Percentiles rank a stretch among this genome's conserved stretches.
These are phyloP conservation scores for Macrolepiota dolichaula DNA, from an alignment of 768 basidiomycete species.

Conservation along the genomic window DNA sequence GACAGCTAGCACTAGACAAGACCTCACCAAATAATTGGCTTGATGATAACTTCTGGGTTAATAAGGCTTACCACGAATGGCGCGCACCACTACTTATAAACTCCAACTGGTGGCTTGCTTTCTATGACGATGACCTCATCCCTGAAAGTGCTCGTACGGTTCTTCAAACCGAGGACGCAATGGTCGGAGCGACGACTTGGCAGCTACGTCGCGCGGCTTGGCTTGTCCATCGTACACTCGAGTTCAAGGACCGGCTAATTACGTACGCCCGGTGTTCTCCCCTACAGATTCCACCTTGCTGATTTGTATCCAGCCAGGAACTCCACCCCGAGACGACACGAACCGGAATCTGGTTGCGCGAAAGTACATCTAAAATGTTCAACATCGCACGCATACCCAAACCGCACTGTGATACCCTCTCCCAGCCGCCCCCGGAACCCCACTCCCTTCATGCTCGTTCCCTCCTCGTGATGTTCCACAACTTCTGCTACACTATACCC, in stretches of 20 bases:
- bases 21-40: conserved; percentile 90
- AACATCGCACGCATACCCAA: conserved; percentile 76
- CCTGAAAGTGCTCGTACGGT: conserved; percentile 37
- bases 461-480: conserved; percentile 67
- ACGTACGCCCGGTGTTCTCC: conserved; percentile 41
- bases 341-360: conserved; percentile 67
- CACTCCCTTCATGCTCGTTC: conserved; percentile 46
- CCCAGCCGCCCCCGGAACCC: conserved; percentile 39
- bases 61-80: conserved; percentile 86
- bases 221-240: conserved; percentile 67
- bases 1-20: conserved; percentile 65
- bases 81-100: conserved; percentile 81
- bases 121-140: conserved; percentile 67
- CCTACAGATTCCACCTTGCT: neutral
- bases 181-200: conserved; percentile 63
- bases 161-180: neutral
- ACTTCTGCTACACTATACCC: conserved; percentile 77
- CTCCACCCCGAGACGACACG: conserved; percentile 68
- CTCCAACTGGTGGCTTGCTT: conserved; percentile 96
- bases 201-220: conserved; percentile 85
- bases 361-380: conserved; percentile 61
- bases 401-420: conserved; percentile 59
- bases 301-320: conserved; percentile 49
- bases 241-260: conserved; percentile 65
- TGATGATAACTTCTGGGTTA: conserved; percentile 89